Conservation (phyloP, 768 basidiomycete genomes). For the Dentipellis sp. region DNA sequence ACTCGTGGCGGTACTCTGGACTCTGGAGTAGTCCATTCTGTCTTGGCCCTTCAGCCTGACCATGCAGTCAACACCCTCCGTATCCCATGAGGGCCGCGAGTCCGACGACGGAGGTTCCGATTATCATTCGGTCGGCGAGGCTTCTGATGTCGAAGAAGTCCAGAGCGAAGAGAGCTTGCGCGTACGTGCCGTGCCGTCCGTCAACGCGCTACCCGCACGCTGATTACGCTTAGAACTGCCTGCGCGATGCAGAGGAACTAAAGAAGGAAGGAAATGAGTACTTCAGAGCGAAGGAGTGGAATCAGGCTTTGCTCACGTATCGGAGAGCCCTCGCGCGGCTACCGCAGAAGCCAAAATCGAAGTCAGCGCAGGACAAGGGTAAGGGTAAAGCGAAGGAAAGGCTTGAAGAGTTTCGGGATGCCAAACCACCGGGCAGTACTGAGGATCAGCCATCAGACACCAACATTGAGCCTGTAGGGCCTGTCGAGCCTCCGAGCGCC, state of each 20-base stretch:
- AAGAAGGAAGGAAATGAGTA: slow-evolving; percentile 71
- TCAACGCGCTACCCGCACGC: not conserved
- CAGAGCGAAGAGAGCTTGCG: slow-evolving; percentile 4
- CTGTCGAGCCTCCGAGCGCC: slow-evolving; percentile 15
- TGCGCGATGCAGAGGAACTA: slow-evolving; percentile 46
- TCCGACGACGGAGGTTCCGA: not conserved
- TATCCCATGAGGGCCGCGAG: not conserved
- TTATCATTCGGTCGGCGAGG: not conserved
- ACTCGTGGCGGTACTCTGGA: too few species aligned
- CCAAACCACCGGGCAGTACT: not conserved
- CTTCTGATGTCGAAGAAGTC: not conserved
- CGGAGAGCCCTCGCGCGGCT: slow-evolving; percentile 56
- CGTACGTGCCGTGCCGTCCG: slow-evolving; percentile 1
- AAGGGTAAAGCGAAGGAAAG: slow-evolving; percentile 14
- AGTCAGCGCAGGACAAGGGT: slow-evolving; percentile 12
- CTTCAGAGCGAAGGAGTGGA: slow-evolving; percentile 60
- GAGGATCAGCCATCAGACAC: too few species aligned
- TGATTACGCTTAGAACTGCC: slow-evolving; percentile 26
- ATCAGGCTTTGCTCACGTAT: slow-evolving; percentile 65
- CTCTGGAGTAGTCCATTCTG: too few species aligned
- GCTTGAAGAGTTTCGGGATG: slow-evolving; percentile 7
- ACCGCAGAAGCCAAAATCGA: slow-evolving; percentile 35
- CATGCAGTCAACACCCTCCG: not conserved
- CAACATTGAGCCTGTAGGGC: too few species aligned
- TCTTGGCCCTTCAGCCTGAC: too few species aligned